A percentile compares a stretch with the other conserved stretches of the same genome.
Conservation (phyloP, 495 filamentous ascomycete species). For the Talaromyces nanjingensis region DNA sequence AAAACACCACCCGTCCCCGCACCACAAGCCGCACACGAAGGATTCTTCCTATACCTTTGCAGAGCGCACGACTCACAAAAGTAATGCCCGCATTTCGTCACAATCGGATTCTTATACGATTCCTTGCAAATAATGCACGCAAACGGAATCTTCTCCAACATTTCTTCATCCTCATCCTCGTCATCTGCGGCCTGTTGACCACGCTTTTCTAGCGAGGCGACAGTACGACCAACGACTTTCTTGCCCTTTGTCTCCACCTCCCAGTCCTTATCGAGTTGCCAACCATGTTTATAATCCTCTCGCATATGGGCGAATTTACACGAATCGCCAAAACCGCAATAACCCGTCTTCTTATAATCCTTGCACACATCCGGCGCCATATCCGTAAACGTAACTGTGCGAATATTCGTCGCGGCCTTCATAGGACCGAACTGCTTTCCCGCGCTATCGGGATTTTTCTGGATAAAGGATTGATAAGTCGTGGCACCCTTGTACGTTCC, state of each 20-base stretch:
- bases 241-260: conserved; percentile 76
- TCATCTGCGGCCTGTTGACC: conserved; percentile 42
- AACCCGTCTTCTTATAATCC: conserved; percentile 87
- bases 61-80: conserved; percentile 90
- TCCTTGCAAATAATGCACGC: conserved; percentile 89
- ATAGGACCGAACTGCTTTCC: conserved; percentile 69
- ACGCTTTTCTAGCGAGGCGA: conserved; percentile 47
- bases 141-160: conserved; percentile 86
- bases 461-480: conserved; percentile 66
- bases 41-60: conserved; percentile 72
- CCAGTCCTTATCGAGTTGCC: conserved; percentile 94
- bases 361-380: conserved; percentile 95
- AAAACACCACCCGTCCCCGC: conserved; percentile 83
- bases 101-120: conserved; percentile 71
- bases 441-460: conserved; percentile 76
- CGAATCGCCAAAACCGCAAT: conserved; percentile 65
- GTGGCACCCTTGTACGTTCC: conserved; percentile 73
- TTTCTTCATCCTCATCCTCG: conserved; percentile 65
- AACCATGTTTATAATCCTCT: conserved; percentile 86
- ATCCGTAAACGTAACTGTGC: conserved; percentile 84
- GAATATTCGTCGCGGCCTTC: conserved; percentile 83
- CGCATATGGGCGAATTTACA: conserved; percentile 86
- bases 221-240: conserved; percentile 51
- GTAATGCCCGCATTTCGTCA: conserved; percentile 91
- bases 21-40: conserved; percentile 79